These are phyloP conservation scores for Ophidiomyces ophidiicola DNA, from an alignment of 2,329 filamentous ascomycete genomes.

Conservation along the genomic window DNA sequence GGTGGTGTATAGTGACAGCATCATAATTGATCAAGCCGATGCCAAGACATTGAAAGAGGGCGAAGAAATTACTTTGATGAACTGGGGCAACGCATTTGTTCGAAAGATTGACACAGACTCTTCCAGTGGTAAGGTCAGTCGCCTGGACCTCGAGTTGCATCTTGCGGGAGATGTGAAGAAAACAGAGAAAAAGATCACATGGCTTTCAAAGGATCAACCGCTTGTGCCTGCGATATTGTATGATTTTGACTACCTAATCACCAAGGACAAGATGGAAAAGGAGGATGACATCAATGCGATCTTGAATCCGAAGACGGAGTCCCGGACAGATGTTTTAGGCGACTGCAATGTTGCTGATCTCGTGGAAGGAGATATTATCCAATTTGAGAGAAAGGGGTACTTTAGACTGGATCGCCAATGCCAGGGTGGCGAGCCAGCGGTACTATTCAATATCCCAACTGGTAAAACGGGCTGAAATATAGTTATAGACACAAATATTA, in stretches of 20 bases:
- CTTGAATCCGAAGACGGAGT: constrained; percentile 63
- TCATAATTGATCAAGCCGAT: constrained; percentile 25
- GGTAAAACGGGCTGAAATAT: constrained; percentile 36
- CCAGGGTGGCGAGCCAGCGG: constrained; percentile 46
- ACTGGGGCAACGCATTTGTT: constrained; percentile 61
- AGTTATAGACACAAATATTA: background rate
- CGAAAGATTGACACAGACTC: constrained; percentile 37
- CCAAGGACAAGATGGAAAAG: constrained; percentile 85
- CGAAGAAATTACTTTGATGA: constrained; percentile 28
- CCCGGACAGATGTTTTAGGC: constrained; percentile 60
- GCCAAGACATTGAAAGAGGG: constrained; percentile 22
- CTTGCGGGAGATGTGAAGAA: constrained; percentile 87
- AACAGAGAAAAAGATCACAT: constrained; percentile 93
- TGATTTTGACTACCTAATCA: constrained; percentile 91
- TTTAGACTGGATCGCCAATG: constrained; percentile 66
- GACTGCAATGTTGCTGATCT: constrained; percentile 69
- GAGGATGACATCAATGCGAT: constrained; percentile 77
- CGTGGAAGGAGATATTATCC: constrained; percentile 82
- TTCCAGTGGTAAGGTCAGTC: constrained; percentile 48
- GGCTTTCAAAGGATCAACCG: constrained; percentile 68
- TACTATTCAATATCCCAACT: constrained; percentile 60
- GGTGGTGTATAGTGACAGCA: constrained; percentile 22
- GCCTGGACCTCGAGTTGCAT: constrained; percentile 72
- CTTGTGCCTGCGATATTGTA: constrained; percentile 74
- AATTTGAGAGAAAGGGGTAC: constrained; percentile 88